Evolutionary conservation across 2,329 filamentous ascomycete genomes (phyloP).

Genomic region (Aureobasidium uvarum): DNA sequence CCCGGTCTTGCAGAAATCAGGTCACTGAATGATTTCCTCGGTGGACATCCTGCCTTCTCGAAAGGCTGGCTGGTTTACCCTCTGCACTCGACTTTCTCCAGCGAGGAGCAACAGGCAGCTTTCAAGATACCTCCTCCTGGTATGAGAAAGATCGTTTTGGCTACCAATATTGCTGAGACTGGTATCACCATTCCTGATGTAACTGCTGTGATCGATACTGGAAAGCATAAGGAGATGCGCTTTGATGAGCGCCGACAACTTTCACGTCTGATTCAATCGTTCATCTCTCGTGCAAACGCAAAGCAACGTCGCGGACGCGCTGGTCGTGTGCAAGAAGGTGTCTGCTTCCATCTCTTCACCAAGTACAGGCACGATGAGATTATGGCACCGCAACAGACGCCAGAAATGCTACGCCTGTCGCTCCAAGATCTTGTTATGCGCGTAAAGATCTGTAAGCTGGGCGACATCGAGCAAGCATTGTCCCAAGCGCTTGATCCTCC

Average conservation of each 20-base stretch:
- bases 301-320: conserved; percentile 93
- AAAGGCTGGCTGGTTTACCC: conserved; percentile 82
- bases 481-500: conserved; percentile 86
- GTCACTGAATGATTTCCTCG: conserved; percentile 74
- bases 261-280: conserved; percentile 86
- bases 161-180: conserved; percentile 97
- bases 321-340: conserved; percentile 88
- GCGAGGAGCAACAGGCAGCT: conserved; percentile 91
- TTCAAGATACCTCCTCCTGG: conserved; percentile 82
- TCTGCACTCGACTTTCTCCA: conserved; percentile 91
- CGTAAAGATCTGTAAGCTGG: conserved; percentile 96
- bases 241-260: conserved; percentile 92
- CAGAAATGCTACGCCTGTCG: conserved; percentile 91
- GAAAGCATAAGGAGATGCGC: conserved; percentile 95
- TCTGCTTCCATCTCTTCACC: conserved; percentile 96
- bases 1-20: conserved; percentile 79
- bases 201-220: conserved; percentile 93
- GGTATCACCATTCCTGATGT: conserved; percentile 98
- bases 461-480: conserved; percentile 86
- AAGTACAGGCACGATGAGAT: conserved; percentile 78
- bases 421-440: conserved; percentile 92
- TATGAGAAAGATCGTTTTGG: conserved; percentile 86
- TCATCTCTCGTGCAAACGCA: conserved; percentile 92
- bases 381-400: conserved; percentile 90
- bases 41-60: conserved; percentile 72